Evolutionary conservation across 2,329 filamentous ascomycete genomes (phyloP).

Genomic region (Claviceps sorghi): DNA sequence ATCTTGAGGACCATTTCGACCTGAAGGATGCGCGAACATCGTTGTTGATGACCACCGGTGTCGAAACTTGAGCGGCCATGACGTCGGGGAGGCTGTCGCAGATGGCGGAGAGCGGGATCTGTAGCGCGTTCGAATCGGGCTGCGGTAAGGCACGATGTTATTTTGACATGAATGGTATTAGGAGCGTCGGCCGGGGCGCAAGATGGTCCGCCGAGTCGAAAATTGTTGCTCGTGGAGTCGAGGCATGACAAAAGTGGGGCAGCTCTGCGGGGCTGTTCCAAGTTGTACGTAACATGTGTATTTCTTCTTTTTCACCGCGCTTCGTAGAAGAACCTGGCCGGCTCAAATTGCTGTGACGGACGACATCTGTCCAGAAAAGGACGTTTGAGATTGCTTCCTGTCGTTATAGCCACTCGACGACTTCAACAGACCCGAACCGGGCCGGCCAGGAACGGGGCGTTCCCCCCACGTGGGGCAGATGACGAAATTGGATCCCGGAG

Average conservation of each 20-base stretch:
- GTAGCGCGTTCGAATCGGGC: not conserved
- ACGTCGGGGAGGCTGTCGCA: not conserved
- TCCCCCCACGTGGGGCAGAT: not conserved
- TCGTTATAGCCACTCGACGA: not conserved
- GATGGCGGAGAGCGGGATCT: not conserved
- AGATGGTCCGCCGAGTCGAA: not conserved
- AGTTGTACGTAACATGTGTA: no score
- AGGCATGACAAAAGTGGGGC: not conserved
- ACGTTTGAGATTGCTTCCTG: no score
- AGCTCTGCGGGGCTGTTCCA: not conserved
- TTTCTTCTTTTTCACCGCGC: not conserved
- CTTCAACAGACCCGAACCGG: not conserved
- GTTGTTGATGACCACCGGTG: conserved; percentile 6
- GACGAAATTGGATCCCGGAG: not conserved
- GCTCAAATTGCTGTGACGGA: no score
- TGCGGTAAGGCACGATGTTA: not conserved
- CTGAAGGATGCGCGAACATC: conserved; percentile 25
- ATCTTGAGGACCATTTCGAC: conserved; percentile 45
- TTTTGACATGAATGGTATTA: not conserved
- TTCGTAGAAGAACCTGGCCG: no score
- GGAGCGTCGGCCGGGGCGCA: not conserved
- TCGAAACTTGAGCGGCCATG: conserved; percentile 20
- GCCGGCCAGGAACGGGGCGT: not conserved
- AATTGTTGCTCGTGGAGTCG: not conserved
- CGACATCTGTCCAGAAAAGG: no score